Base-by-base conservation (phyloP, 345 rosid species). In the Populus tremula region DNA sequence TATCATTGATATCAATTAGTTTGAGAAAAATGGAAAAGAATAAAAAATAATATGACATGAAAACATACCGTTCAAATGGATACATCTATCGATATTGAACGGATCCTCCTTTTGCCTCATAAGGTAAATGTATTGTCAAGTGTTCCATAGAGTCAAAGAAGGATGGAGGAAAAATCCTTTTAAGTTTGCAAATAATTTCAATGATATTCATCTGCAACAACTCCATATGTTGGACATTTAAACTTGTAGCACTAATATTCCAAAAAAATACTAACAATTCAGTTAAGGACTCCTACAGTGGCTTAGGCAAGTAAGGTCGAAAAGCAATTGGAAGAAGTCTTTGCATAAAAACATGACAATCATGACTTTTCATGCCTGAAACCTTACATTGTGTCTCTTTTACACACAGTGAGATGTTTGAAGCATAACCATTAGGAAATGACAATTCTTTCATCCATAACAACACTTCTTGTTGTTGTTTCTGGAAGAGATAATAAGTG, bases 21-120 rank as follows among this genome's bases (percentile, higher is more conserved):
- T 20, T 27, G 27, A 27, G 23, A 54, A 29, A 4, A 25, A 25
- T 13, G 2, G 10, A 27, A 50, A 53, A 6, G 2, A 36, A 54
- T 31, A 9, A 21, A 27, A 36, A 29, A 20, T 53, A 54, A n/a
- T 9, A 36, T 72, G 4, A 20, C 18, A 6, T 39, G 41, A 39
- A 39, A 39, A 31, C 41, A 53, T 13, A 74, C 62, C 70, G 39
- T 20, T 74, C 77, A 74, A 74, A 39, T 21, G 70, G 61, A n/a
- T 74, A 63, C 77, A 74, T 74, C 45, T 39, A 74, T 38, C 61
- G 61, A 63, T 74, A 74, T 38, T 62, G 77, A 1, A 74, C 23
- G 41, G 41, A 10, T 39, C 41, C 41, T 0, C 10, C 41, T 39
- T 39, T 8, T n/a, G 61, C 50, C 9, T 70, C 33, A 29, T 63